Evolutionary conservation across 1,284 basidiomycete genomes (phyloP), one percentile per base, ranked within the genome.

Genomic region (Irpex sp.): DNA sequence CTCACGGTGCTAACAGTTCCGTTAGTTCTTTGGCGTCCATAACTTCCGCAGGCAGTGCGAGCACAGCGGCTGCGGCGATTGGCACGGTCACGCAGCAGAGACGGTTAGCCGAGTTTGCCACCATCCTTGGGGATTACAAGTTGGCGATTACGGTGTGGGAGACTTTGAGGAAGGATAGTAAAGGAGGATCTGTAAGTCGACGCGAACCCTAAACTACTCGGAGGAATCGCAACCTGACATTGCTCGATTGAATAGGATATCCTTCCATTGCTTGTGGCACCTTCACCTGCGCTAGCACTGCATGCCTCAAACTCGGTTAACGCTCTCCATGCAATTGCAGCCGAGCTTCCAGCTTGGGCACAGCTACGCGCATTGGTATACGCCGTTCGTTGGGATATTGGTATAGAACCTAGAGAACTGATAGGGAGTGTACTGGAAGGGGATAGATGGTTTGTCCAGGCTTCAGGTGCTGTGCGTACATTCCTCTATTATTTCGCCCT

Each of bases 101-200:
- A 57, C 83, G 96, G n/a, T 78, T 99, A 2, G 96, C 95, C 8
- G 97, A 99, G 73, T 96, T 98, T 74, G 90, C 94, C 1, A 97
- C 97, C 56, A 88, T 96, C 67, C 78, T 98, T 0, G 88, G 93
- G 1, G 96, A 99, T 76, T 87, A 89, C 72, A 93, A 92, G 66
- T 81, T 96, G 47, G 96, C 96, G 0, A 80, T 85, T 1, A 77
- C 78, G 14, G 87, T 96, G 21, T 99, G 96, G 90, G 96, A 98
- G 67, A 77, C 87, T 1, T 72, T 93, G 18, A 81, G 93, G 57
- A 92, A 93, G 69, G 93, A 96, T 61, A 82, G 81, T 47, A 87
- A 85, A 69, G 86, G 88, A 49, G 90, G 90, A 58, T 88, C 88
- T 54, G 89, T 91, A 73, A 67, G 84, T 74, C 28, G 47, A 57